Conservation (phyloP, 2,329 filamentous ascomycete genomes). For the Pyrenophora graminea region DNA sequence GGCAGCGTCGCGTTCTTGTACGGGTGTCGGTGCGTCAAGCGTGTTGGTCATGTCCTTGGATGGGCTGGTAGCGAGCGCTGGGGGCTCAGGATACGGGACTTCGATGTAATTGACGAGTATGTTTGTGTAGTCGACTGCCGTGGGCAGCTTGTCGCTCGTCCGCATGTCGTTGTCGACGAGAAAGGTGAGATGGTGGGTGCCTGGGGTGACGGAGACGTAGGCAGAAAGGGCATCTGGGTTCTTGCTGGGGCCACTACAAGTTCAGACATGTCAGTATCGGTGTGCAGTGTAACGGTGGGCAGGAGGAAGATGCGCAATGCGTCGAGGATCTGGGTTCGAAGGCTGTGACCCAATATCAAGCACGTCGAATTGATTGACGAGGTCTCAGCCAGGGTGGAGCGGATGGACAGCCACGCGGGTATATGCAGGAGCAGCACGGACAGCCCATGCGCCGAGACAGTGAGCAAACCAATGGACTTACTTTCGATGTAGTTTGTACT, state of each 20-base stretch:
- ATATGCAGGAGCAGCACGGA: conserved; percentile 14
- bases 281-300: conserved; percentile 39
- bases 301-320: conserved; percentile 16
- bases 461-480: conserved; percentile 57
- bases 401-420: conserved; percentile 30
- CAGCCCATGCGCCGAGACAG: conserved; percentile 17
- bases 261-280: conserved; percentile 30
- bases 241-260: conserved; percentile 46
- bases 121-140: conserved; percentile 96
- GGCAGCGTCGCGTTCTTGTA: conserved; percentile 33
- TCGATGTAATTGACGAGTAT: conserved; percentile 99
- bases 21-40: conserved; percentile 27
- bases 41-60: conserved; percentile 24
- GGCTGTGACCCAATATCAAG: conserved; percentile 3
- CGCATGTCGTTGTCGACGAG: conserved; percentile 93
- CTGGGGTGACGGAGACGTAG: conserved; percentile 81
- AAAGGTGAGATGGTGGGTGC: conserved; percentile 96
- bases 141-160: conserved; percentile 83
- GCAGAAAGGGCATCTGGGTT: conserved; percentile 69
- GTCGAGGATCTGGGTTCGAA: conserved; percentile 2
- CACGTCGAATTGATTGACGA: conserved; percentile 18
- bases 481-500: conserved; percentile 84
- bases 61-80: conserved; percentile 35
- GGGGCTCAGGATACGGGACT: conserved; percentile 74
- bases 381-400: conserved; percentile 20